Evolutionary conservation across 345 rosid genomes (phyloP).

Genomic region (Gossypium rotundifolium): DNA sequence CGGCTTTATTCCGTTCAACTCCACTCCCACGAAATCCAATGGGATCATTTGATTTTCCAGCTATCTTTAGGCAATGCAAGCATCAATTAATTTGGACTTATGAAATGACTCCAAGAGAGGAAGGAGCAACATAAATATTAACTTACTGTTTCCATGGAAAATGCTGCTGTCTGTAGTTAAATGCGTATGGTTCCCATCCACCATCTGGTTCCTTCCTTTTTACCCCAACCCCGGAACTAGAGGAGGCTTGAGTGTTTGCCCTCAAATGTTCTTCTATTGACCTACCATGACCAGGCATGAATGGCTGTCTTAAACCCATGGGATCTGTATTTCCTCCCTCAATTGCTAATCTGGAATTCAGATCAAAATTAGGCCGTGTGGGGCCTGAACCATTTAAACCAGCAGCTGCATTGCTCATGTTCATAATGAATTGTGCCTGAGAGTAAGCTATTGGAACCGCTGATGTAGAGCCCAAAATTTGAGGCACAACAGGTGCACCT

Average conservation of each 20-base stretch:
- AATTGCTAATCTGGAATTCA: conserved; percentile 54
- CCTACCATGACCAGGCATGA: conserved; percentile 50
- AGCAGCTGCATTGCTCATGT: conserved; percentile 42
- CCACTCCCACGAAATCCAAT: conserved; percentile 29
- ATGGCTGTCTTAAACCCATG: conserved; percentile 48
- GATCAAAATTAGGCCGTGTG: conserved; percentile 54
- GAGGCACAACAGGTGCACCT: conserved; percentile 58
- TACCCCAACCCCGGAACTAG: conserved; percentile 55
- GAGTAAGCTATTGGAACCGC: conserved; percentile 41
- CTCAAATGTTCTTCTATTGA: conserved; percentile 51
- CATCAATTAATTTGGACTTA: conserved; percentile 19
- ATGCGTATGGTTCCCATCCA: conserved; percentile 53
- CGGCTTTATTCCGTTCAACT: conserved; percentile 40
- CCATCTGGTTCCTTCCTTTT: conserved; percentile 85
- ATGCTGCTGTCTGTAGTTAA: conserved; percentile 42
- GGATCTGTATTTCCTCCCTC: conserved; percentile 60
- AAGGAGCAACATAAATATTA: conserved; percentile 13
- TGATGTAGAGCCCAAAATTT: conserved; percentile 47
- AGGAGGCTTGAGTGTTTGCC: conserved; percentile 46
- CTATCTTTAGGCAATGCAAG: conserved; percentile 23
- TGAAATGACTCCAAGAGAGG: conserved; percentile 10
- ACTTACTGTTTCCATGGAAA: conserved; percentile 65
- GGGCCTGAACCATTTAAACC: conserved; percentile 49
- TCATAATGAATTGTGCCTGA: conserved; percentile 61
- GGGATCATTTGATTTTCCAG: conserved; percentile 19